Base-by-base conservation (phyloP, 1,284 basidiomycete species). In the Filobasidium uniguttulatum region DNA sequence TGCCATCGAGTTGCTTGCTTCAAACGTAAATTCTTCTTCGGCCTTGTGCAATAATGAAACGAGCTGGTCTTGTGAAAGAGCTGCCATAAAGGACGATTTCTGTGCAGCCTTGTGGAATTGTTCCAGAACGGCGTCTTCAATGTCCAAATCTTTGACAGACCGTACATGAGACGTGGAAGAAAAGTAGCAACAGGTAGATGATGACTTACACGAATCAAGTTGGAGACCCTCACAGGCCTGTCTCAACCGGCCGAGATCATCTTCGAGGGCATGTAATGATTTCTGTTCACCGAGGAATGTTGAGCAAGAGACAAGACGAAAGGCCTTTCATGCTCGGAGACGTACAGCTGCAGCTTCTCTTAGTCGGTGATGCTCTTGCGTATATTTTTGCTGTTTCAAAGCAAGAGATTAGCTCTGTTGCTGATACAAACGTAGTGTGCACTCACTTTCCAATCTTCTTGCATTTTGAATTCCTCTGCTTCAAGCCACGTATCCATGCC, bases 371-470 rank as follows among this genome's bases (percentile, higher is more conserved):
- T 52, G 53, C 46, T 68, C 67, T 9, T 55, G 57, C n/a, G 56
- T 51, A 48, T 63, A 64, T 34, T 55, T 58, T 26, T 66, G 59
- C 66, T 68, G 44, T 1, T n/a, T 1, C n/a, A 33, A 1, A 15
- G 41, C 31, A 53, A 48, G 22, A 49, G n/a, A 44, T 23, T 8
- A 44, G 12, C n/a, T 15, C 6, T 33, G 10, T 9, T 33, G n/a
- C n/a, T 33, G 10, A 33, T 10, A n/a, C n/a, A n/a, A 33, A 9
- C 31, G 31, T 10, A 33, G 31, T n/a, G 10, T 33, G 31, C 15
- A 28, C 40, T 38, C 57, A 86, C 85, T 71, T 74, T 75, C 86
- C 87, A 90, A 48, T 73, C 62, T 31, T 81, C 79, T 12, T 77
- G 73, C 3, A 75, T 67, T 22, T 62, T 67, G 6, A 64, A 66